Base-by-base conservation (phyloP, 495 filamentous ascomycete genomes). In the Annulohypoxylon stygium region DNA sequence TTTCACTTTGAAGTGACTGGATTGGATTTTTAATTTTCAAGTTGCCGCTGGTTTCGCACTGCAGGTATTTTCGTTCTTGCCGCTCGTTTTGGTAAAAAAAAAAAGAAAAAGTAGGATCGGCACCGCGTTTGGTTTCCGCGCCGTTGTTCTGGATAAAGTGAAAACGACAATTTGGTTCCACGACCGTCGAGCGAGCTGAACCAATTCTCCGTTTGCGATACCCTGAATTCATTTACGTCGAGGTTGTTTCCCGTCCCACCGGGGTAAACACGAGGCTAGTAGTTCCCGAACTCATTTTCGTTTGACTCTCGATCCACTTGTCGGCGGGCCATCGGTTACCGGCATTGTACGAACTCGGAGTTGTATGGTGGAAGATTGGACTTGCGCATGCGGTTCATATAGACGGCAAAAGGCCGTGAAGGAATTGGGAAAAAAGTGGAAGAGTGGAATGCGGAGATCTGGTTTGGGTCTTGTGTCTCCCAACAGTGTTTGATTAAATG, bases 401-500 rank as follows among this genome's bases (percentile, higher is more conserved):
- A 61, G 55, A 65, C 62, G 64, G 64, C 61, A 60, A 55, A 57
- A 41, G 36, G 64, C 53, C 58, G 58, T 60, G 55, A 74, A 74
- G 61, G 50, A 65, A 65, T 67, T 55, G 62, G 69, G 67, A 59
- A 69, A 39, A 60, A 25, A 72, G 69, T 74, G 78, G 79, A 73
- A 47, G 34, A 71, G 53, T 69, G 74, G 72, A 73, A 77, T 71
- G 69, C 16, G 61, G 73, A 75, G 33, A 73, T 66, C 61, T 66
- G 71, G 69, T 65, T 53, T 62, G 64, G 61, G 57, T 63, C 64
- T 33, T 47, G 37, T 47, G 37, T 50, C 36, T 70, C 53, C 62
- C 51, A 65, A 63, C 30, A 69, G 18, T 70, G 51, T 72, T 73
- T 65, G 70, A 60, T 79, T 84, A 83, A 84, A 86, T 86, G 84